Base-by-base conservation (phyloP, 2,329 filamentous ascomycete species). In the Beauveria rudraprayagi region DNA sequence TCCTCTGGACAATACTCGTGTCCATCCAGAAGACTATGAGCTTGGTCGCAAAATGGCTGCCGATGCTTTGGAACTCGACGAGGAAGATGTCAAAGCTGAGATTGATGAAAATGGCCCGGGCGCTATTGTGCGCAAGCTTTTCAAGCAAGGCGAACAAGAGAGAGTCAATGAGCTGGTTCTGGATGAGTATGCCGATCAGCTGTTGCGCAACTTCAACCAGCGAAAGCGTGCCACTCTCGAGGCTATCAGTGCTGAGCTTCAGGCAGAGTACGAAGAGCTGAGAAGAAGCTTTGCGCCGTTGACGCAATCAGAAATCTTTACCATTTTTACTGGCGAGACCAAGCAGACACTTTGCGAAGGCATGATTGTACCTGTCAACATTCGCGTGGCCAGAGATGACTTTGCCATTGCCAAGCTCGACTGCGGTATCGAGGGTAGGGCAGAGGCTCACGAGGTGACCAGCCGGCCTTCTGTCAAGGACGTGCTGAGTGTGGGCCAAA, bases 1-100 rank as follows among this genome's bases (percentile, higher is more conserved):
- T 71, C 96, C 95, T 62, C 81, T 99, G 28, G 94, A 99, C 75
- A 96, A 94, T 71, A 99, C 94, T 52, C 90, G 94, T 78, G 92
- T 99, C 19, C 94, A 99, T 70, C 94, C 94, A 1, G 94, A 99
- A 77, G 94, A 99, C 72, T 99, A 99, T 74, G 94, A 99, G 67
- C 87, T 99, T 64, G 94, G 92, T 54, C 90, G 93, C 67, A 99
- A 99, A 77, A 97, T 99, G 88, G 94, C 94, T 22, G 94, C 94
- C 3, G 94, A 99, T 78, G 94, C 94, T 17, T 80, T 99, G 53
- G 93, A 97, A 71, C 82, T 99, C 66, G 94, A 99, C 67, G 94
- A 99, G 75, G 94, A 99, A 77, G 94, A 99, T 69, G 91, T 99
- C 71, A 95, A 96, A 75, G 91, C 90, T 1, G 92, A 97, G 76